These are phyloP conservation scores for Lupinus albus DNA, from an alignment of 306 rosid species.

Conservation along the genomic window DNA sequence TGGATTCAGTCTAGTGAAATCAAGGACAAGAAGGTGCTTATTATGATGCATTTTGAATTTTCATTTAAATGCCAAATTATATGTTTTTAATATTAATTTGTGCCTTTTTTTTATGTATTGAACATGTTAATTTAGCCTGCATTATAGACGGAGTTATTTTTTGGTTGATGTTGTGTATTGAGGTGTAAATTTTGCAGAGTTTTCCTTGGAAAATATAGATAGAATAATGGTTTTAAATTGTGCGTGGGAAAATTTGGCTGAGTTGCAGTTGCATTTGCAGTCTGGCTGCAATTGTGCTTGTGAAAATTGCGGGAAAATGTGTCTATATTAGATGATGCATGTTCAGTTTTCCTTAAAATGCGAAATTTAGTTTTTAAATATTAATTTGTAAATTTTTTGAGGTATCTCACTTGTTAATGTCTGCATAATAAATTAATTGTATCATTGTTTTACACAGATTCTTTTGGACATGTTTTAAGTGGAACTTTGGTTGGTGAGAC, in stretches of 20 bases:
- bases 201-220: conserved; percentile 3
- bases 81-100: neutral
- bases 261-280: too few relatives aligned
- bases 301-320: too few relatives aligned
- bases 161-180: neutral
- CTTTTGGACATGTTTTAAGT: neutral
- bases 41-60: neutral
- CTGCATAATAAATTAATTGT: neutral
- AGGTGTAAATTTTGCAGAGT: neutral
- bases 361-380: neutral
- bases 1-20: conserved; percentile 99
- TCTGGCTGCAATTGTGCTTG: too few relatives aligned
- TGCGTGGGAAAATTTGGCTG: too few relatives aligned
- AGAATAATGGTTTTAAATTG: neutral
- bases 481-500: neutral
- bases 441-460: too few relatives aligned
- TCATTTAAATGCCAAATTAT: neutral
- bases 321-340: neutral
- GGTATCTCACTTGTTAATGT: neutral
- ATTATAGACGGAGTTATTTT: too few relatives aligned
- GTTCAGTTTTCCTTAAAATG: neutral
- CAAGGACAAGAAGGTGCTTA: conserved; percentile 85
- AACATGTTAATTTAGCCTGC: neutral
- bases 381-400: neutral
- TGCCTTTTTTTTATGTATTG: neutral